phyloP scores from a whole-genome alignment of 1,284 basidiomycete species.

The Marasmius sp. region DNA sequence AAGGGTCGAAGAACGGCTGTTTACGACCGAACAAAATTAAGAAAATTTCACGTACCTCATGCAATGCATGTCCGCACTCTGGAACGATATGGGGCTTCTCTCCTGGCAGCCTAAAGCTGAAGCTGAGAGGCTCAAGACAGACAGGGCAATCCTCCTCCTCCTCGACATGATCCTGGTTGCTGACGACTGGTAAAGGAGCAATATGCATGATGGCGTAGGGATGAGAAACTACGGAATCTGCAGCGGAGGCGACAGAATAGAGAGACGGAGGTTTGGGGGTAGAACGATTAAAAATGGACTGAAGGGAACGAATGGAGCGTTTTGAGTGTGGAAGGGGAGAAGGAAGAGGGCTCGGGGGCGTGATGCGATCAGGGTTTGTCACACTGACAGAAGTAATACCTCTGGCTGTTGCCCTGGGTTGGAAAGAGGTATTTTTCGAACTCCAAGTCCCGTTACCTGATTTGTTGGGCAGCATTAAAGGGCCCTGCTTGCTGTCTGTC shows the following conservation, averaged over 20 bases:
- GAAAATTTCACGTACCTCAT: conserved; percentile 64
- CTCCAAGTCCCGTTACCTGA: neutral
- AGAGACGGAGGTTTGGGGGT: conserved; percentile 30
- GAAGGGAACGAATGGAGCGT: conserved; percentile 28
- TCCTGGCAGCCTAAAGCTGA: conserved; percentile 84
- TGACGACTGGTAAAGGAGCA: conserved; percentile 60
- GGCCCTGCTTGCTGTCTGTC: neutral
- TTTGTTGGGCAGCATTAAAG: neutral
- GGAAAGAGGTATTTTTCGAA: neutral
- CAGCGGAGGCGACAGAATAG: conserved; percentile 28
- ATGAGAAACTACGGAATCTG: conserved; percentile 23
- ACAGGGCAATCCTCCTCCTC: conserved; percentile 88
- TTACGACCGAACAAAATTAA: neutral
- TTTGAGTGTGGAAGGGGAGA: conserved; percentile 8
- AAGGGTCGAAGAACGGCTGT: neutral
- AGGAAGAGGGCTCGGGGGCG: neutral
- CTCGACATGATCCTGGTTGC: conserved; percentile 58
- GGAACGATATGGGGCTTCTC: conserved; percentile 97
- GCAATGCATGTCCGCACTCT: conserved; percentile 95
- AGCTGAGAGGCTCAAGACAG: conserved; percentile 87
- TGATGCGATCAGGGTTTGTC: neutral
- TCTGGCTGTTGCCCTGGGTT: neutral
- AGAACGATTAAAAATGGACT: conserved; percentile 36
- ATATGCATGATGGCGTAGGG: conserved; percentile 51
- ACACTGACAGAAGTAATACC: neutral